Evolutionary conservation across 1,284 basidiomycete genomes (phyloP).

Genomic region (Rhodotorula sp.): DNA sequence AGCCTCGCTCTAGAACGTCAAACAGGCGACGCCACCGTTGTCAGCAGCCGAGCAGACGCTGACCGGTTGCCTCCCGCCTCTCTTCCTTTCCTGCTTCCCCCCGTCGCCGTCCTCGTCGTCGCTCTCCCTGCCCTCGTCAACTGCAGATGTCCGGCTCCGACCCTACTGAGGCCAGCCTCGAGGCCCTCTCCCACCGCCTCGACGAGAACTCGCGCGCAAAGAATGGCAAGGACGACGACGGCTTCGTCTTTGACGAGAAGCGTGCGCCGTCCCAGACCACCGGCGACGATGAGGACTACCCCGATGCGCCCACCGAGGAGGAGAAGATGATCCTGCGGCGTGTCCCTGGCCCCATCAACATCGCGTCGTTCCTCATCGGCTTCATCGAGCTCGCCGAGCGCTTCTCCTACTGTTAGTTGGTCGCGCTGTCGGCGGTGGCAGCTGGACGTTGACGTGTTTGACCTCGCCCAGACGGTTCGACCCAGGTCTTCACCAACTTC

Average conservation of each 20-base stretch:
- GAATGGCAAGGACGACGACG: conserved; percentile 1
- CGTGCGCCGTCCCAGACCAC: conserved; percentile 4
- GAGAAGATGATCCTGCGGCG: conserved; percentile 17
- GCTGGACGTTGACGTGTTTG: background rate
- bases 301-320: conserved; percentile 14
- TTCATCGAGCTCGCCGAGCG: conserved; percentile 62
- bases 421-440: too few species aligned
- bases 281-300: background rate
- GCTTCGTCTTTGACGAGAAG: conserved; percentile 14
- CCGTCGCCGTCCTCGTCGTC: background rate
- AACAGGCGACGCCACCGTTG: too few species aligned
- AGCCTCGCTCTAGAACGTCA: background rate
- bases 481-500: conserved; percentile 43
- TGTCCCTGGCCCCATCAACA: conserved; percentile 21
- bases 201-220: background rate
- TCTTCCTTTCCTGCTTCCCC: background rate
- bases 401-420: conserved; percentile 58
- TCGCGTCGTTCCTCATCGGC: conserved; percentile 24
- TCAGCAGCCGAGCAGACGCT: too few species aligned
- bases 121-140: background rate
- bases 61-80: too few species aligned
- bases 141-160: conserved; percentile 16
- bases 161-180: conserved; percentile 12
- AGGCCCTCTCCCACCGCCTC: background rate
- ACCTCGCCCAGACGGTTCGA: background rate